Evolutionary conservation across 1,284 basidiomycete species (phyloP).

Genomic region (Ceratobasidium papillatum): DNA sequence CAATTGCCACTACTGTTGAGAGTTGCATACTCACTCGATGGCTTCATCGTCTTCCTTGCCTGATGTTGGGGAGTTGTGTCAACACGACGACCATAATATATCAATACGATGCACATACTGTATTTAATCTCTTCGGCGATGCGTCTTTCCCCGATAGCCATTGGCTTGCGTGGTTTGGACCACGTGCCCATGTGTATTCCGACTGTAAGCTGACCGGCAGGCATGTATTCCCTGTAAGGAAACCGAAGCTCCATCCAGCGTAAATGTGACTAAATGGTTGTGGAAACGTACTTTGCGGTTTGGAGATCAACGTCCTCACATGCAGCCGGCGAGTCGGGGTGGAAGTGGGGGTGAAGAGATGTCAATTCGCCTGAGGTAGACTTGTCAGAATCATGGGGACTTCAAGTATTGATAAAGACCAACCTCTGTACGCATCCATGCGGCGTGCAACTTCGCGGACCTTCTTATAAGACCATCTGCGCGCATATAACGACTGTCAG

Average conservation of each 20-base stretch:
- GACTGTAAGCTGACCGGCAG: slow-evolving; percentile 59
- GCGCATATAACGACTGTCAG: not conserved
- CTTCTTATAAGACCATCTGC: slow-evolving; percentile 73
- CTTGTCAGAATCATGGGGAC: not conserved
- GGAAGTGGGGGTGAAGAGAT: slow-evolving; percentile 77
- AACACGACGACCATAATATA: not conserved
- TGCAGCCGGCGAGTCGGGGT: slow-evolving; percentile 70
- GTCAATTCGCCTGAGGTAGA: slow-evolving; percentile 62
- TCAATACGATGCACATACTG: not conserved
- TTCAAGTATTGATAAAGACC: not conserved
- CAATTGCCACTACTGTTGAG: not conserved
- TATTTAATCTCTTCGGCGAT: slow-evolving; percentile 68
- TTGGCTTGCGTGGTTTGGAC: slow-evolving; percentile 65
- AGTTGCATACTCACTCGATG: slow-evolving; percentile 56
- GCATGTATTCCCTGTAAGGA: slow-evolving; percentile 27
- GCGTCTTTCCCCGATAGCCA: slow-evolving; percentile 59
- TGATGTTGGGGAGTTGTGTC: slow-evolving; percentile 50
- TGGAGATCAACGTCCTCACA: slow-evolving; percentile 69
- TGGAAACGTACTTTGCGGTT: slow-evolving; percentile 67
- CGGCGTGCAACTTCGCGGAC: slow-evolving; percentile 74
- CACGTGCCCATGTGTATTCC: slow-evolving; percentile 77
- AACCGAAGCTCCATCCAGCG: not conserved
- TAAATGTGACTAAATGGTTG: not conserved
- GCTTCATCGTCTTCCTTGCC: slow-evolving; percentile 70
- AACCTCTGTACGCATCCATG: slow-evolving; percentile 64